phyloP scores from a whole-genome alignment of 331 rosid species.

The Acacia pycnantha region DNA sequence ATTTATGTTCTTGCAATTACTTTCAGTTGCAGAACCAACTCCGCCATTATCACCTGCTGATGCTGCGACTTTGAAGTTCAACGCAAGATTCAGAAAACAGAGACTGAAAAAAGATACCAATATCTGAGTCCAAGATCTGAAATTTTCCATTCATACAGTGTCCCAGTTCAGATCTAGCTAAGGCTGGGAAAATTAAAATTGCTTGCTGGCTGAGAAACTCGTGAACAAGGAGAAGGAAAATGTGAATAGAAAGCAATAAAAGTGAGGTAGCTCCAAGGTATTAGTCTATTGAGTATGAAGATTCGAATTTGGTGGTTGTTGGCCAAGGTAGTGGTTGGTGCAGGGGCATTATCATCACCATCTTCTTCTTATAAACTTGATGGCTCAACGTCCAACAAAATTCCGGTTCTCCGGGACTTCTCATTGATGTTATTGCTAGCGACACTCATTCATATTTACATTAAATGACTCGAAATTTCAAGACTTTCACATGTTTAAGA shows the following conservation, averaged over 20 bases:
- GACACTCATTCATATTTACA: slow-evolving; percentile 2
- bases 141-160: slow-evolving; percentile 59
- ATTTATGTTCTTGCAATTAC: slow-evolving; percentile 56
- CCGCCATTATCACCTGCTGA: slow-evolving; percentile 36
- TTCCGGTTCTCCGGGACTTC: neutral
- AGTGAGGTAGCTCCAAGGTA: slow-evolving; percentile 58
- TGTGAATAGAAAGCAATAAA: slow-evolving; percentile 40
- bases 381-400: slow-evolving; percentile 29
- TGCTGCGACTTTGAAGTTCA: slow-evolving; percentile 36
- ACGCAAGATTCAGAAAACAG: slow-evolving; percentile 39
- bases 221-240: slow-evolving; percentile 41
- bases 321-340: slow-evolving; percentile 41
- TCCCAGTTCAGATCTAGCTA: slow-evolving; percentile 20
- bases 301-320: slow-evolving; percentile 45
- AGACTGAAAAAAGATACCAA: slow-evolving; percentile 29
- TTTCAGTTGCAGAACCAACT: slow-evolving; percentile 37
- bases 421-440: neutral
- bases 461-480: neutral
- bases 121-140: slow-evolving; percentile 33
- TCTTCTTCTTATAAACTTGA: slow-evolving; percentile 33
- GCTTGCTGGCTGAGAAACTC: slow-evolving; percentile 27
- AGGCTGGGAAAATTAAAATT: slow-evolving; percentile 24
- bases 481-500: neutral
- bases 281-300: slow-evolving; percentile 69
- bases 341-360: slow-evolving; percentile 35